Evolutionary conservation across 371 early-diverging fungal species (phyloP), one percentile per base, ranked within the genome.

Genomic region (Apophysomyces ossiformis): DNA sequence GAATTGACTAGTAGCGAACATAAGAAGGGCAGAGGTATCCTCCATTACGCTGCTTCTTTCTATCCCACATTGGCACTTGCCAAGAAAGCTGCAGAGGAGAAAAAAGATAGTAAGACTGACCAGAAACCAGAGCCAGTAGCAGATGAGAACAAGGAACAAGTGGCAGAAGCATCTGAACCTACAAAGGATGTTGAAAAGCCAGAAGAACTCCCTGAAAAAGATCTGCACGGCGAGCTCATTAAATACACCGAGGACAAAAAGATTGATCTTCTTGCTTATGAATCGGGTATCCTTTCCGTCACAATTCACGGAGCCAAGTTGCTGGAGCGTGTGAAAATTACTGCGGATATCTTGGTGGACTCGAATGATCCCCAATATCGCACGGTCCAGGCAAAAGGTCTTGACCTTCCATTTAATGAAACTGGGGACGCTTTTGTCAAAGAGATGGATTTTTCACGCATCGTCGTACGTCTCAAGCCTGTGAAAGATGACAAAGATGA

Each of bases 31-130:
- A 89, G 87, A 72, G 93, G 93, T 44, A 79, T 84, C 16, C 63
- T 93, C 21, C 80, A 83, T 56, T 92, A 88, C 68, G 76, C 74
- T n/a, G 89, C 89, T 2, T 80, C 88, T 32, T 93, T 93, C 76
- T 76, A 82, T 66, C 93, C 93, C 1, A 81, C 83, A 0, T 76
- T 93, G 69, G 88, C 82, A 60, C 70, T 90, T 63, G 87, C 88
- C 38, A 75, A 72, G 57, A 57, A 56, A 37, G 64, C 74, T 21
- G 61, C 78, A 43, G 60, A 72, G 18, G 50, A 63, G 43, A 50
- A 76, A 57, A 58, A 73, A 43, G 58, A 71, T 38, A 37, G 66
- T 64, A 16, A 41, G 4, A 21, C 54, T 8, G 54, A 18, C 21
- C 7, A 50, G 46, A 45, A 45, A 15, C 43, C 43, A 43, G 12